Base-by-base conservation (phyloP, 2,329 filamentous ascomycete genomes). In the Fusarium dlaminii region DNA sequence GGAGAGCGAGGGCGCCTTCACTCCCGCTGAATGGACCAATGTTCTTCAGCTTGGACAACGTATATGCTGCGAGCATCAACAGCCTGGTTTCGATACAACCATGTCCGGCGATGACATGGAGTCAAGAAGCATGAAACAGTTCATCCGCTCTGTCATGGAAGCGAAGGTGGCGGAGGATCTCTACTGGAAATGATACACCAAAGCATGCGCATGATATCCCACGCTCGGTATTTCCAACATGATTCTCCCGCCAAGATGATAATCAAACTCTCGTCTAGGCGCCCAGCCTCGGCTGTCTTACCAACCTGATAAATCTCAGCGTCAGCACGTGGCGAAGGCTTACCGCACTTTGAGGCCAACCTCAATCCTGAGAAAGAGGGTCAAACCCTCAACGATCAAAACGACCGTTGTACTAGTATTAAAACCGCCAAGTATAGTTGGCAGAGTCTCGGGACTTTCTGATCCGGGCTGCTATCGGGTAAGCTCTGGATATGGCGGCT, bases 1-100 rank as follows among this genome's bases (percentile, higher is more conserved):
- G 39, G 93, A 98, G 83, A 97, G 94, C 78, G 91, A 96, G 77
- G 96, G 96, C 2, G 83, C 84, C 8, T 98, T 98, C 80, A 89
- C 90, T 52, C 86, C 93, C 74, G 87, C 90, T 20, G 91, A 92
- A 72, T 98, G 95, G 94, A 90, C 94, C 63, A 84, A 87, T 48
- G 89, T 93, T 24, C 90, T 91, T 73, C 87, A 91, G 70, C 84
- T 86, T 49, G 94, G 93, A 39, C 87, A 90, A 78, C 83, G 84
- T 43, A 86, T 92, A 54, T 98, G 95, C 81, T 92, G 87, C 76
- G 78, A 81, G 62, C 80, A 79, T 60, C 77, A 78, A 34, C 81
- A 81, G 62, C 76, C 81, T 34, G 84, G 82, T 15, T 76, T 81
- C 27, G 86, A 88, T 67, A 84, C 81, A 70, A 76, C 80, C 24